These are phyloP conservation scores for Saturnispora gosingensis DNA, from an alignment of 805 yeast genomes.

Conservation along the genomic window DNA sequence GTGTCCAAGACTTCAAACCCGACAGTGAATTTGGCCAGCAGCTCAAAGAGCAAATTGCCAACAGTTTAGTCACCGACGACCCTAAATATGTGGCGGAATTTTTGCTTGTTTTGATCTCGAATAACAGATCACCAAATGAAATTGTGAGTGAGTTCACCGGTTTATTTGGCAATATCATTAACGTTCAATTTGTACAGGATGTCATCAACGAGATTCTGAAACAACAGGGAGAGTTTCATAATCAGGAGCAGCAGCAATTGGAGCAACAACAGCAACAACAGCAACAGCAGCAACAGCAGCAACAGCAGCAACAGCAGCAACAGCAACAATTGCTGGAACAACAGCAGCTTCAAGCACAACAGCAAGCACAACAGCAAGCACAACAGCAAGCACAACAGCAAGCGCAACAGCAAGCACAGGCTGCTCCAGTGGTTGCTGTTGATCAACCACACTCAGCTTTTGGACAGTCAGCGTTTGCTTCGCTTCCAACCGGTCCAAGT, in stretches of 20 bases:
- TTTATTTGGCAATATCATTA: conserved; percentile 53
- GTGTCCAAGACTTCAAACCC: conserved; percentile 18
- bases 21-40: conserved; percentile 32
- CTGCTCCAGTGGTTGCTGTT: not conserved
- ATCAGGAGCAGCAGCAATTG: conserved; percentile 12
- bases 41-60: conserved; percentile 35
- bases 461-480: conserved; percentile 6
- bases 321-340: conserved; percentile 14
- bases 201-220: conserved; percentile 48
- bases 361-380: conserved; percentile 10
- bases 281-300: conserved; percentile 13
- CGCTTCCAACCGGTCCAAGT: conserved; percentile 6
- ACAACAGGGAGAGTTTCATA: conserved; percentile 23
- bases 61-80: conserved; percentile 39
- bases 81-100: conserved; percentile 62
- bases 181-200: conserved; percentile 44
- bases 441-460: not conserved
- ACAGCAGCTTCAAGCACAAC: conserved; percentile 17
- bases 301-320: conserved; percentile 13
- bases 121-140: conserved; percentile 52
- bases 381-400: conserved; percentile 14
- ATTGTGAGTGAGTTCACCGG: conserved; percentile 52
- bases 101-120: conserved; percentile 60
- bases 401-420: conserved; percentile 14
- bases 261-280: conserved; percentile 8